These are phyloP conservation scores for Solanum piurae DNA, from an alignment of 257 asterid genomes.

Conservation along the genomic window DNA sequence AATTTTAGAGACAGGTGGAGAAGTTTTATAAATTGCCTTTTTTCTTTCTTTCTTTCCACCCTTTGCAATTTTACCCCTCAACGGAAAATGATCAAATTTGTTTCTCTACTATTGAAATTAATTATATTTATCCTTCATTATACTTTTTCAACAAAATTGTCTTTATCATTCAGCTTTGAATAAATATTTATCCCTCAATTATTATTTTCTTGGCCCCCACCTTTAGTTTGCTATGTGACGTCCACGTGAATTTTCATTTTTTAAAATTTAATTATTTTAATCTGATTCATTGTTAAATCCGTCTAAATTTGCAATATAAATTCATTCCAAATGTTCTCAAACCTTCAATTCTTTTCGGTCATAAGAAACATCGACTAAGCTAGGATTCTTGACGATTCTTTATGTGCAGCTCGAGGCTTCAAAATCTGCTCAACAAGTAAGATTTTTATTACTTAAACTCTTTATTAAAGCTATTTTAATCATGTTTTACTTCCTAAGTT, in stretches of 20 bases:
- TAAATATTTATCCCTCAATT: neutral
- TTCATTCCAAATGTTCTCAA: neutral
- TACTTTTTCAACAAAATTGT: neutral
- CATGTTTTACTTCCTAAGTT: neutral
- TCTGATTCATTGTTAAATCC: neutral
- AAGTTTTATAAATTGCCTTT: neutral
- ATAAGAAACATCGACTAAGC: neutral
- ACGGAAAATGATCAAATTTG: neutral
- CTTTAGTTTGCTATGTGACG: neutral
- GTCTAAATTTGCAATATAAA: neutral
- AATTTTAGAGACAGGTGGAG: neutral
- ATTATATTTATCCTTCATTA: neutral
- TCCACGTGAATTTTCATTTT: neutral
- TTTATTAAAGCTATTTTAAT: neutral
- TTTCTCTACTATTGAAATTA: neutral
- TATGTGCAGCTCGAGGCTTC: neutral
- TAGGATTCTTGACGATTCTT: neutral
- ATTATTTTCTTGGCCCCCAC: neutral
- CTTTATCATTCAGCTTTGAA: neutral
- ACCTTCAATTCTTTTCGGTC: neutral
- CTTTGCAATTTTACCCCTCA: neutral
- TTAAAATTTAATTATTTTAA: neutral
- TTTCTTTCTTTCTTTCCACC: neutral
- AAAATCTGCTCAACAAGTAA: neutral
- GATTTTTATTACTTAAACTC: neutral